Conservation (phyloP, 768 basidiomycete genomes). For the Hortiboletus flavorubellus region DNA sequence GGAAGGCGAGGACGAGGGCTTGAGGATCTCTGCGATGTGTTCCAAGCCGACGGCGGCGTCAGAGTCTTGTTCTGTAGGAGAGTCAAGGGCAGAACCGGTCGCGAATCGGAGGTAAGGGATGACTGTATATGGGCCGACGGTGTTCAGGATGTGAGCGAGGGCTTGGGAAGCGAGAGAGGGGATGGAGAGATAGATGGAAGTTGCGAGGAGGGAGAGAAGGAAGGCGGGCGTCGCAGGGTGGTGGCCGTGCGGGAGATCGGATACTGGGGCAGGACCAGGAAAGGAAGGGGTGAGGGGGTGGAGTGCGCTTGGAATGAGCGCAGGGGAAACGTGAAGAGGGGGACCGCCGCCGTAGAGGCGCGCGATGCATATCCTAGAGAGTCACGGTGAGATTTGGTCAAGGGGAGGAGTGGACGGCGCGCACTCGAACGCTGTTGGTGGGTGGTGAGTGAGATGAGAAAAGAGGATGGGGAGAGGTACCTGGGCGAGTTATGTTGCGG, state of each 20-base stretch:
- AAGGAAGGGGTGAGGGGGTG: slow-evolving; percentile 75
- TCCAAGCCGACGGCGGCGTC: slow-evolving; percentile 72
- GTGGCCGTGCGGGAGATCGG: slow-evolving; percentile 44
- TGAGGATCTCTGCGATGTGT: slow-evolving; percentile 50
- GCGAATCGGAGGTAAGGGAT: slow-evolving; percentile 79
- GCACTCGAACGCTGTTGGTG: slow-evolving; percentile 77
- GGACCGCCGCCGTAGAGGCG: slow-evolving; percentile 88
- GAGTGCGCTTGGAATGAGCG: slow-evolving; percentile 58
- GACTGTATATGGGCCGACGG: slow-evolving; percentile 77
- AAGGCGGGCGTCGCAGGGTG: slow-evolving; percentile 80
- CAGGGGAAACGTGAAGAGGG: slow-evolving; percentile 59
- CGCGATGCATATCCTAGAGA: slow-evolving; percentile 72
- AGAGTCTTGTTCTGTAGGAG: slow-evolving; percentile 40
- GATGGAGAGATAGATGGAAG: slow-evolving; percentile 81
- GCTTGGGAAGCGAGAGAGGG: slow-evolving; percentile 74
- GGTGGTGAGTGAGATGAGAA: background rate
- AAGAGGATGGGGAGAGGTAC: slow-evolving; percentile 40
- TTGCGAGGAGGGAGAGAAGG: slow-evolving; percentile 83
- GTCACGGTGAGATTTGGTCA: slow-evolving; percentile 10
- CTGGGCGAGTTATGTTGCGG: slow-evolving; percentile 82
- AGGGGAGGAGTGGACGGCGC: slow-evolving; percentile 28
- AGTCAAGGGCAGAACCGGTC: slow-evolving; percentile 61
- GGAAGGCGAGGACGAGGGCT: slow-evolving; percentile 30
- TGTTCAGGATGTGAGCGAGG: slow-evolving; percentile 63
- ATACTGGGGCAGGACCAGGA: slow-evolving; percentile 29